phyloP scores from a whole-genome alignment of 306 rosid genomes.

The Corylus heterophylla region DNA sequence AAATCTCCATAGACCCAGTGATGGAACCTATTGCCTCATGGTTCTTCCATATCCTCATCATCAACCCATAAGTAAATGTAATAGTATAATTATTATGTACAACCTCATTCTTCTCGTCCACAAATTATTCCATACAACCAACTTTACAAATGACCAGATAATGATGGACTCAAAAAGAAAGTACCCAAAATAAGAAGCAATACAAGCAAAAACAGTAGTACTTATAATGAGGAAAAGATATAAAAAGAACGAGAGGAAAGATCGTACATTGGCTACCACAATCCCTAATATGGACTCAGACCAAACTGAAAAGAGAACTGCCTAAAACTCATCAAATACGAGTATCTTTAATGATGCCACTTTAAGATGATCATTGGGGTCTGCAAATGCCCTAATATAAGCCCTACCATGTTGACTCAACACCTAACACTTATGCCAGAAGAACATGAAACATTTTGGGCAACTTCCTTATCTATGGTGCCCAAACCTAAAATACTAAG shows the following conservation, averaged over 20 bases:
- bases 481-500: neutral
- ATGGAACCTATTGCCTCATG: neutral
- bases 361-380: neutral
- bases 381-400: neutral
- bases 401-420: neutral
- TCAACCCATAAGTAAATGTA: neutral
- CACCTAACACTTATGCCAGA: neutral
- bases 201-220: neutral
- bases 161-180: neutral
- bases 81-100: neutral
- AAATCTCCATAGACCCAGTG: neutral
- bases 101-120: neutral
- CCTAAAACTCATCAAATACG: too few relatives aligned
- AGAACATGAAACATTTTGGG: neutral
- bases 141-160: neutral
- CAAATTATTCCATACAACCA: neutral
- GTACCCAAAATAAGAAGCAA: neutral
- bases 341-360: neutral
- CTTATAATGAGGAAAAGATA: neutral
- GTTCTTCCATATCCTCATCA: neutral
- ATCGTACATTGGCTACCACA: neutral
- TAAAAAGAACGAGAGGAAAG: neutral
- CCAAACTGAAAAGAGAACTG: neutral
- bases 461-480: neutral
- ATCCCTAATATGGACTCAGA: neutral